A percentile compares a stretch with the other conserved stretches of the same genome.
These are phyloP conservation scores for Hura crepitans DNA, from an alignment of 441 rosid genomes.

Conservation along the genomic window DNA sequence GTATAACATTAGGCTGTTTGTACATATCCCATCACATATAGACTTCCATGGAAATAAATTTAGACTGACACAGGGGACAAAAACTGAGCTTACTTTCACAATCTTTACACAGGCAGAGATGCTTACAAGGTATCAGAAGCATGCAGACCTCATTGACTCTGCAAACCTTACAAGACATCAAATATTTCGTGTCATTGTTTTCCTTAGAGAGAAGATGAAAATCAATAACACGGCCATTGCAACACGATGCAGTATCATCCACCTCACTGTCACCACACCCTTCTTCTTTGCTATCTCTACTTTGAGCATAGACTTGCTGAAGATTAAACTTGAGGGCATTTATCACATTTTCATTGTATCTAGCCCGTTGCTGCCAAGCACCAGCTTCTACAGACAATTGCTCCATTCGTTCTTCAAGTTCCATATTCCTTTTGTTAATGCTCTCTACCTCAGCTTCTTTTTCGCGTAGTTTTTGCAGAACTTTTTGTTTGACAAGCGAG, in stretches of 20 bases:
- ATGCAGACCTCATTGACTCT: constrained; percentile 60
- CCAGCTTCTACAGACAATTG: constrained; percentile 64
- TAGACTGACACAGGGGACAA: constrained; percentile 79
- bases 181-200: constrained; percentile 37
- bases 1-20: constrained; percentile 28
- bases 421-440: constrained; percentile 66
- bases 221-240: constrained; percentile 55
- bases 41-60: constrained; percentile 72
- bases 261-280: constrained; percentile 95
- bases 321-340: constrained; percentile 59
- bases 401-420: constrained; percentile 72
- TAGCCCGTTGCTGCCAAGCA: constrained; percentile 77
- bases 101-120: constrained; percentile 86
- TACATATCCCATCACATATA: constrained; percentile 43
- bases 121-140: constrained; percentile 93
- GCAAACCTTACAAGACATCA: constrained; percentile 72
- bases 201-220: constrained; percentile 50
- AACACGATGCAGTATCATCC: constrained; percentile 87
- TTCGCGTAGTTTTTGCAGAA: constrained; percentile 55
- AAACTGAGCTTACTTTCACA: constrained; percentile 79
- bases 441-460: constrained; percentile 70
- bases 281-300: constrained; percentile 80
- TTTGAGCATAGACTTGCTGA: constrained; percentile 59
- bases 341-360: constrained; percentile 66
- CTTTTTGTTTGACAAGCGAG: constrained; percentile 56